phyloP scores from a whole-genome alignment of 2,329 filamentous ascomycete species.

The Ophiostoma ulmi region DNA sequence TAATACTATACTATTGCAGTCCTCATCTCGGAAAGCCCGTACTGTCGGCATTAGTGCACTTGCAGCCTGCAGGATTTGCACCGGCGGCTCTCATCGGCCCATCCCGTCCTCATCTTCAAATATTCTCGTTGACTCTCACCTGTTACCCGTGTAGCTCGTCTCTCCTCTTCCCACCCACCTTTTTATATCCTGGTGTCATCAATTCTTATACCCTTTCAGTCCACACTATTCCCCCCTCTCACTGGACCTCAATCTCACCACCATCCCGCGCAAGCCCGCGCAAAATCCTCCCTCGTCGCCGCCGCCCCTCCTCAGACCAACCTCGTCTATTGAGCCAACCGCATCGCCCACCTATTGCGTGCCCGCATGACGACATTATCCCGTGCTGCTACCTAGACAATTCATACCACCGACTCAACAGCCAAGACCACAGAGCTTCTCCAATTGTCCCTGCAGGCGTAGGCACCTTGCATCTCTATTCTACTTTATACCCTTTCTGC shows the following conservation, averaged over 20 bases:
- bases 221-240: neutral
- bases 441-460: slow-evolving; percentile 5
- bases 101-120: neutral
- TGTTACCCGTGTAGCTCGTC: neutral
- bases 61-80: slow-evolving; percentile 11
- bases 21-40: neutral
- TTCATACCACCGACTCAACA: slow-evolving; percentile 15
- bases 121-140: neutral
- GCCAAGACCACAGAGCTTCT: neutral
- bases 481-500: neutral
- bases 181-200: slow-evolving; percentile 10
- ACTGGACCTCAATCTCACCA: neutral
- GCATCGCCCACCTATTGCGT: slow-evolving; percentile 26
- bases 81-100: slow-evolving; percentile 13
- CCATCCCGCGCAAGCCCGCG: neutral
- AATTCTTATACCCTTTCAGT: neutral
- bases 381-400: slow-evolving; percentile 8
- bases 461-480: neutral
- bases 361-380: slow-evolving; percentile 28
- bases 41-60: neutral
- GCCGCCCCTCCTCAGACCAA: neutral
- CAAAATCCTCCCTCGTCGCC: neutral
- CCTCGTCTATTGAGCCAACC: slow-evolving; percentile 17
- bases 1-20: neutral
- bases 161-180: neutral